These are phyloP conservation scores for Vigna nakashimae DNA, from an alignment of 306 rosid species.

Conservation along the genomic window DNA sequence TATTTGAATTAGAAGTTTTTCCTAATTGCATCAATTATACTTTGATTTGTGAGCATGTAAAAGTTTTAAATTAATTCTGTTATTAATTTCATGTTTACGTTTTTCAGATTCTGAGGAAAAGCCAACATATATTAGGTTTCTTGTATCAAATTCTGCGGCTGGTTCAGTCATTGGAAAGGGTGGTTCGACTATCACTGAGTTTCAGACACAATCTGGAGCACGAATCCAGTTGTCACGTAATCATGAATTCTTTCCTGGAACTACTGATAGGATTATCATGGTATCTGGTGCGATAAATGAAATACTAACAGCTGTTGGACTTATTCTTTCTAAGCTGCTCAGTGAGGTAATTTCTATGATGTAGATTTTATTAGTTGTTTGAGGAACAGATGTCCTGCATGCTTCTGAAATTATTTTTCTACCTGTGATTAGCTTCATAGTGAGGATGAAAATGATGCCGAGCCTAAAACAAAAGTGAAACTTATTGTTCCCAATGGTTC, in stretches of 20 bases:
- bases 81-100: slow-evolving; percentile 38
- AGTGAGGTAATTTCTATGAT: slow-evolving; percentile 75
- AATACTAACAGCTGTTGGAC: slow-evolving; percentile 84
- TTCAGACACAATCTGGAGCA: slow-evolving; percentile 98
- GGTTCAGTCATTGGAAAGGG: slow-evolving; percentile 99
- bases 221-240: slow-evolving; percentile 96
- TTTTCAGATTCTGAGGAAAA: slow-evolving; percentile 79
- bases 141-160: slow-evolving; percentile 98
- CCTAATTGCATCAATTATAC: slow-evolving; percentile 7
- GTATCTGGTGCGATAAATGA: slow-evolving; percentile 89
- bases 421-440: slow-evolving; percentile 67
- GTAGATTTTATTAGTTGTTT: slow-evolving; percentile 33
- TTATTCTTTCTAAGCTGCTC: slow-evolving; percentile 85
- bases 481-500: slow-evolving; percentile 95
- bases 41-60: slow-evolving; percentile 26
- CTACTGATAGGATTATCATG: slow-evolving; percentile 98
- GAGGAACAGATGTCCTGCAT: slow-evolving; percentile 26
- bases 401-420: slow-evolving; percentile 39
- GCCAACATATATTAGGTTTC: slow-evolving; percentile 90
- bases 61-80: slow-evolving; percentile 25
- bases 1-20: neutral
- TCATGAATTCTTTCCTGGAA: slow-evolving; percentile 98
- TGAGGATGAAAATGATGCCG: slow-evolving; percentile 85
- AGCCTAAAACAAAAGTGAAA: slow-evolving; percentile 87
- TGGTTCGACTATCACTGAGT: slow-evolving; percentile 98